A percentile compares a stretch with the other conserved stretches of the same genome.
Conservation (phyloP, 192 early-diverging fungal species). For the Gamsiella multidivaricata region DNA sequence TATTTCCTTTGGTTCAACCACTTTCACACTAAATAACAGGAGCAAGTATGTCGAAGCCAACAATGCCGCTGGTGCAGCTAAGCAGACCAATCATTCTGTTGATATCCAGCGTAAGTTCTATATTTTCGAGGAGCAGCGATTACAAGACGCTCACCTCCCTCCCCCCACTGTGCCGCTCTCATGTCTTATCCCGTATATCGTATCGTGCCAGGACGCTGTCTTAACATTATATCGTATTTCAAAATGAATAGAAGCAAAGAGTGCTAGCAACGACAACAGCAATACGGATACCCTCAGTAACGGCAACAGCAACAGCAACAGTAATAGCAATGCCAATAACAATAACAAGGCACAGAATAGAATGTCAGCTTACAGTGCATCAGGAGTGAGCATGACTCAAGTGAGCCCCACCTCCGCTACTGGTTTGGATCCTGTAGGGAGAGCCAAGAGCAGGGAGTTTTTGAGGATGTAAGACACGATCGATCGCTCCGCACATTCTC, state of each 20-base stretch:
- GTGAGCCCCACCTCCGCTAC: constrained; percentile 42
- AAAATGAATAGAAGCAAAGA: background rate
- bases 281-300: background rate
- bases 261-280: background rate
- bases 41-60: constrained; percentile 47
- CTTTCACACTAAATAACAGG: constrained; percentile 9
- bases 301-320: constrained; percentile 3
- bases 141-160: background rate
- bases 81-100: background rate
- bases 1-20: background rate
- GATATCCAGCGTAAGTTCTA: constrained; percentile 6
- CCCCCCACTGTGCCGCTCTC: background rate
- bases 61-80: constrained; percentile 8
- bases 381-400: constrained; percentile 42
- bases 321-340: constrained; percentile 5
- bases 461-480: constrained; percentile 35
- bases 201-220: background rate
- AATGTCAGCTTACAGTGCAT: constrained; percentile 42
- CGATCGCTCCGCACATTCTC: background rate
- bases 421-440: constrained; percentile 32
- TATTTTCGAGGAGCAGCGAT: background rate
- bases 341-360: constrained; percentile 47
- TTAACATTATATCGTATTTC: constrained; percentile 5
- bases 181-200: background rate
- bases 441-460: constrained; percentile 54